Base-by-base conservation (phyloP, 768 basidiomycete species). In the Astraeus odoratus region DNA sequence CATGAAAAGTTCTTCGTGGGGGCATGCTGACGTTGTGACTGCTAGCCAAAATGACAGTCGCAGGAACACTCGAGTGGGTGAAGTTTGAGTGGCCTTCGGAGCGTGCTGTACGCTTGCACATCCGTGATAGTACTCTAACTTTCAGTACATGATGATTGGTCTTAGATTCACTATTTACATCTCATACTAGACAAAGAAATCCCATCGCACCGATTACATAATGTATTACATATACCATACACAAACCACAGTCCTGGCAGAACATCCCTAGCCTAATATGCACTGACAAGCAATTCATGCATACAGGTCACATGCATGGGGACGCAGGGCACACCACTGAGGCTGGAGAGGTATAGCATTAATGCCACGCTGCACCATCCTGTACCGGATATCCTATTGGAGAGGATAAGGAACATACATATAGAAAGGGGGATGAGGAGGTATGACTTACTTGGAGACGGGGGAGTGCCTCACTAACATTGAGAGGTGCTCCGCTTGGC, bases 41-140 rank as follows among this genome's bases (percentile, higher is more conserved):
- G 0, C 15, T 45, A 81, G 82, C 68, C 0, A 67, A 75, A 16
- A 74, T 83, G 71, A 74, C 73, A 6, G 64, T 74, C 2, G 80
- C 79, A 5, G 81, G 76, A 8, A 82, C 79, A 2, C 66, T 94
- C 49, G 81, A 84, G 43, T 71, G 80, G 53, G 76, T 97, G 22
- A 71, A 68, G 7, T 86, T 97, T 43, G 86, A 90, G 45, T 98
- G 95, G 95, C 67, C 79, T 0, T 79, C 79, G 0, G 85, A 89
- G 44, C 76, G 94, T 9, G 91, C 79, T 46, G 92, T 94, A 12
- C 80, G 81, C 50, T 68, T 98, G 16, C 80, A 74, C 49, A 92
- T 97, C 51, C 76, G 85, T 3, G 86, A 92, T 38, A 87, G 77
- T 53, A 76, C 80, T 9, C 65, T 97, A 52, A 89, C 90, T 3